A percentile compares a stretch with the other conserved stretches of the same genome.
These are phyloP conservation scores for Aspergillus puulaauensis DNA, from an alignment of 2,329 filamentous ascomycete species.

Conservation along the genomic window DNA sequence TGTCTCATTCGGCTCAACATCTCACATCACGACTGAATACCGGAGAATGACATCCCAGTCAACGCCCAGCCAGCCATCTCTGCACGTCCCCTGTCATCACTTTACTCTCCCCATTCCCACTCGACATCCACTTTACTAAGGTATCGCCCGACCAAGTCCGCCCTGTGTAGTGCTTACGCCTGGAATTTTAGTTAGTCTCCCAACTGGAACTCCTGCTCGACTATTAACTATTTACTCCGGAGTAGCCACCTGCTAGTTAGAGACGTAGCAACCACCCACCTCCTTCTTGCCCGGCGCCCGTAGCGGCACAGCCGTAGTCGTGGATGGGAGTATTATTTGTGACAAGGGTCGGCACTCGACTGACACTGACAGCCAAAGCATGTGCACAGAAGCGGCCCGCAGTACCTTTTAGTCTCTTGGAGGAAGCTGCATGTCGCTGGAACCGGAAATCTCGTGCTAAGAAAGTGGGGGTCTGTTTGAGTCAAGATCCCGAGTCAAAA, in stretches of 20 bases:
- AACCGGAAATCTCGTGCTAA: conserved; percentile 17
- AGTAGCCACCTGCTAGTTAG: too few species aligned
- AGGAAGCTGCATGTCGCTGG: conserved; percentile 21
- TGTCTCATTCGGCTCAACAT: too few species aligned
- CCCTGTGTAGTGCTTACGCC: not conserved
- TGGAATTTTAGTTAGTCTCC: not conserved
- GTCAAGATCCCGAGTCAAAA: not conserved
- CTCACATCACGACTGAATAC: too few species aligned
- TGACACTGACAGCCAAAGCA: too few species aligned
- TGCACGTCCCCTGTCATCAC: conserved; percentile 6
- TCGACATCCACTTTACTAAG: not conserved
- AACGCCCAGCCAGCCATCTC: not conserved
- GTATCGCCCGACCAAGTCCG: not conserved
- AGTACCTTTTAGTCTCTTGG: conserved; percentile 8
- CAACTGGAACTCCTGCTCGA: too few species aligned
- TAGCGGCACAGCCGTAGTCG: too few species aligned
- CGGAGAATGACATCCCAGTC: not conserved
- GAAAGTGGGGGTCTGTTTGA: conserved; percentile 12
- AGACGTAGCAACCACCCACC: too few species aligned
- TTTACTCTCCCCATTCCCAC: not conserved
- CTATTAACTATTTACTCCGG: too few species aligned
- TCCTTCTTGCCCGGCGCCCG: too few species aligned
- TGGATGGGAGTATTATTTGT: too few species aligned
- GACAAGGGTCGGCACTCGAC: too few species aligned
- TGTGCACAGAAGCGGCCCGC: not conserved